These are phyloP conservation scores for Phytophthora melonis DNA, from an alignment of 352 stramenopile genomes.

Conservation along the genomic window DNA sequence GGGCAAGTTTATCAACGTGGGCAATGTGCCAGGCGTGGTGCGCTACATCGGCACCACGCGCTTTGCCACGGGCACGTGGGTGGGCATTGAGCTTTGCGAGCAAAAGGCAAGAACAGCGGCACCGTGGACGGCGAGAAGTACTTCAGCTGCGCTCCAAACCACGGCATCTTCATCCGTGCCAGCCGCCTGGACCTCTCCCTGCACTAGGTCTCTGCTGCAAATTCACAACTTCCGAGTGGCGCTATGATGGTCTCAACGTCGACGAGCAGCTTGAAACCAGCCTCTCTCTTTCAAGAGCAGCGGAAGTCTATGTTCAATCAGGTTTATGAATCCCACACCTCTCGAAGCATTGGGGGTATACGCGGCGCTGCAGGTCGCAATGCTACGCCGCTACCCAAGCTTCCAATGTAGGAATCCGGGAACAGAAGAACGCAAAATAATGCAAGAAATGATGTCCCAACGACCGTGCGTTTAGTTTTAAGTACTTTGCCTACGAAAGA, in stretches of 20 bases:
- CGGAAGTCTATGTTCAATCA: constrained; percentile 19
- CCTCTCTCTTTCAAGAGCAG: constrained; percentile 2
- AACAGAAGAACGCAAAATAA: constrained; percentile 22
- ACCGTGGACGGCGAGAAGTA: constrained; percentile 68
- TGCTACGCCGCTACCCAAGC: constrained; percentile 14
- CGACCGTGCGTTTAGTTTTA: constrained; percentile 6
- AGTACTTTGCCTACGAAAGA: constrained; percentile 35
- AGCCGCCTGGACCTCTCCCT: constrained; percentile 59
- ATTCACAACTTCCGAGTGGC: constrained; percentile 26
- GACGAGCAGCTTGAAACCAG: constrained; percentile 30
- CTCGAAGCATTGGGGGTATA: neutral
- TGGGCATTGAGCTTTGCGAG: constrained; percentile 75
- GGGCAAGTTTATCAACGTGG: constrained; percentile 68
- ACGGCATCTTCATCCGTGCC: constrained; percentile 79
- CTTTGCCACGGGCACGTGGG: constrained; percentile 73
- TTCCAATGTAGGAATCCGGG: constrained; percentile 12
- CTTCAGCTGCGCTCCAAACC: constrained; percentile 61
- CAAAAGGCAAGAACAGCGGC: constrained; percentile 75
- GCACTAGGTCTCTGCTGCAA: constrained; percentile 15
- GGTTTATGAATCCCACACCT: constrained; percentile 27
- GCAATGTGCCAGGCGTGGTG: constrained; percentile 64
- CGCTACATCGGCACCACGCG: constrained; percentile 72
- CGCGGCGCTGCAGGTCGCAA: constrained; percentile 31
- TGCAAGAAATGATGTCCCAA: constrained; percentile 18
- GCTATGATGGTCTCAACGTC: constrained; percentile 33